Evolutionary conservation across 139 green algal genomes (phyloP).

Genomic region (Tetradesmus obliquus): DNA sequence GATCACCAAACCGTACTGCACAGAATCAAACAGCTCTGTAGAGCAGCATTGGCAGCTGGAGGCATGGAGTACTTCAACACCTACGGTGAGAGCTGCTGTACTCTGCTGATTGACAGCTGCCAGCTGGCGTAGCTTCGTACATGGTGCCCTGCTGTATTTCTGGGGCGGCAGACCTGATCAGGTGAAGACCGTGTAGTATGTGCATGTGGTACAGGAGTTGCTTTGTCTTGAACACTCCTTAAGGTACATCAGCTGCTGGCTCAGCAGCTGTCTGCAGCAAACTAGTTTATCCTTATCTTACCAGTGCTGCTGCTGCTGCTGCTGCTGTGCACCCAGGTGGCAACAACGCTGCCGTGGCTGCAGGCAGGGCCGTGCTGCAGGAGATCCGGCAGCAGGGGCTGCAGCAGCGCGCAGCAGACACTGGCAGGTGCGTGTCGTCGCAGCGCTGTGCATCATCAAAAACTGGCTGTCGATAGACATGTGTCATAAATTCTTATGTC

Average conservation of each 20-base stretch:
- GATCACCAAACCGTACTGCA: not conserved
- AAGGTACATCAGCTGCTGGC: not conserved
- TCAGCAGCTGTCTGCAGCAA: too few relatives aligned
- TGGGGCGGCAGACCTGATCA: too few relatives aligned
- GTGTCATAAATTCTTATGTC: too few relatives aligned
- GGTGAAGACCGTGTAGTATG: too few relatives aligned
- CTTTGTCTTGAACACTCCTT: too few relatives aligned
- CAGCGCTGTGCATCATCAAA: not conserved
- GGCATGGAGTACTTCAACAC: constrained; percentile 85
- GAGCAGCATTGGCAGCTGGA: constrained; percentile 49
- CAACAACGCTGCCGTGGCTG: constrained; percentile 57
- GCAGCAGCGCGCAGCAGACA: constrained; percentile 59
- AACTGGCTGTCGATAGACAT: too few relatives aligned
- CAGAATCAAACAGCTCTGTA: not conserved
- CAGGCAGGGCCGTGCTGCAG: constrained; percentile 59
- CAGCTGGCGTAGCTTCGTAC: too few relatives aligned
- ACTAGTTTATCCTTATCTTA: too few relatives aligned
- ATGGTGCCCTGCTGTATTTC: too few relatives aligned
- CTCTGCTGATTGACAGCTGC: not conserved
- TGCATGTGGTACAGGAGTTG: too few relatives aligned
- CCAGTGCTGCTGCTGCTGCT: not conserved
- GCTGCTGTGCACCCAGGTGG: constrained; percentile 32
- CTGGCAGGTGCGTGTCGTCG: constrained; percentile 65
- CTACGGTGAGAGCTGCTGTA: constrained; percentile 30
- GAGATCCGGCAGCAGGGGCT: constrained; percentile 61